Evolutionary conservation across 2,329 filamentous ascomycete species (phyloP), one percentile per base, ranked within the genome.

Genomic region (Phyllosticta ampelicida): DNA sequence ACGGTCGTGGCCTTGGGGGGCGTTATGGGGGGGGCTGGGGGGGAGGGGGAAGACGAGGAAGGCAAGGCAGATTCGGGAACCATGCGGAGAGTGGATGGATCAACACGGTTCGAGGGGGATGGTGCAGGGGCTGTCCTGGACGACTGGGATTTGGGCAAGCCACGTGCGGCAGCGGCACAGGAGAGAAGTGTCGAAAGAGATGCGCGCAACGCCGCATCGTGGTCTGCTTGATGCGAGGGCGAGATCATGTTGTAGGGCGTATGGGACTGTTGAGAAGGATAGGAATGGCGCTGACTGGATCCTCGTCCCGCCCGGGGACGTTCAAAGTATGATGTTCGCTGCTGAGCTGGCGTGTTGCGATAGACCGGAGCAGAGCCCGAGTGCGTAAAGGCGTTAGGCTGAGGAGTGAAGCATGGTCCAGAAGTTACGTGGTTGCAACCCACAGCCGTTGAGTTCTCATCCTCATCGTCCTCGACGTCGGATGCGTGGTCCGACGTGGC

Each of bases 101-200:
- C 77, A 30, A 78, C 66, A 19, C 74, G 71, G 58, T 65, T 65
- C 36, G 68, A 67, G 61, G 67, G 56, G 36, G 50, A 26, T 26
- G 53, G 50, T 50, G 49, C 28, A 48, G 36, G 36, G 36, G 36
- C 36, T 44, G 36, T n/a, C 36, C 36, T 44, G 4, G 49, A 21
- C 2, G 49, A 26, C 49, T 68, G 65, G 23, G 71, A 66, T 62
- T 94, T 96, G 0, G 86, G 84, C 16, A 94, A 77, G 3, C 87
- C 87, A 50, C 94, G 83, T 1, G 92, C 94, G 0, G 92, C 94
- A 2, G 91, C 90, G 0, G 90, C 92, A 66, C 90, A 95, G n/a
- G 92, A 96, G 11, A 99, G 82, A 11, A 99, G 80, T 0, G 94
- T 97, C 0, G 90, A 96, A n/a, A 99, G 79, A 53, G 90, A 96